phyloP scores from a whole-genome alignment of 306 rosid species.

The Pyrus communis region DNA sequence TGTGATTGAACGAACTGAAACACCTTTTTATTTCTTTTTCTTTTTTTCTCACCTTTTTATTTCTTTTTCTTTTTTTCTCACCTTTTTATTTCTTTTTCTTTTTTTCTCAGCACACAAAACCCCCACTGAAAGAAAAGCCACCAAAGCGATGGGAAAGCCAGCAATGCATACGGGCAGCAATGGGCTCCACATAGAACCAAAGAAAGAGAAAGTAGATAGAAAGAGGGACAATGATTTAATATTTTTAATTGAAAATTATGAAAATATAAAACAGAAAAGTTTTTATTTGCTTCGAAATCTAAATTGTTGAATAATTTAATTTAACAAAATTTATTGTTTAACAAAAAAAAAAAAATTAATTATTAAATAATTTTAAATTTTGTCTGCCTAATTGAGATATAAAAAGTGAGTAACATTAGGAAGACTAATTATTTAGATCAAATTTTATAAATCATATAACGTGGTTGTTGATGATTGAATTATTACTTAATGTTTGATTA shows the following conservation, averaged over 20 bases:
- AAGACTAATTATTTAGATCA: too few species aligned
- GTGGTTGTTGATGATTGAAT: too few species aligned
- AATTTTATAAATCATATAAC: too few species aligned
- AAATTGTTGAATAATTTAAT: too few species aligned
- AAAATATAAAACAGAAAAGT: background rate
- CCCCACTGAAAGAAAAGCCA: slow-evolving; percentile 21
- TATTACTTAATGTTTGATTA: too few species aligned
- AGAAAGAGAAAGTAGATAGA: slow-evolving; percentile 25
- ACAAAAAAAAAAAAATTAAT: too few species aligned
- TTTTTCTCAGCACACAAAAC: slow-evolving; percentile 24
- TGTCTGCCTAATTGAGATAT: background rate
- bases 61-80: background rate
- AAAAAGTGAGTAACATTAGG: too few species aligned
- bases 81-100: background rate
- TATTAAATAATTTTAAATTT: too few species aligned
- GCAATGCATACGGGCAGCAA: slow-evolving; percentile 40
- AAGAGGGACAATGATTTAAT: slow-evolving; percentile 6
- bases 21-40: background rate
- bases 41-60: slow-evolving; percentile 7
- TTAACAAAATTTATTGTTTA: too few species aligned
- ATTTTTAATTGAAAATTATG: background rate
- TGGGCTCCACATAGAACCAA: slow-evolving; percentile 45
- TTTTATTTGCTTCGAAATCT: background rate
- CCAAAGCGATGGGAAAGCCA: slow-evolving; percentile 42
- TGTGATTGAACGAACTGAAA: slow-evolving; percentile 29